Evolutionary conservation across 495 filamentous ascomycete genomes (phyloP), one percentile per base, ranked within the genome.

Genomic region (Aspergillus sclerotioniger): DNA sequence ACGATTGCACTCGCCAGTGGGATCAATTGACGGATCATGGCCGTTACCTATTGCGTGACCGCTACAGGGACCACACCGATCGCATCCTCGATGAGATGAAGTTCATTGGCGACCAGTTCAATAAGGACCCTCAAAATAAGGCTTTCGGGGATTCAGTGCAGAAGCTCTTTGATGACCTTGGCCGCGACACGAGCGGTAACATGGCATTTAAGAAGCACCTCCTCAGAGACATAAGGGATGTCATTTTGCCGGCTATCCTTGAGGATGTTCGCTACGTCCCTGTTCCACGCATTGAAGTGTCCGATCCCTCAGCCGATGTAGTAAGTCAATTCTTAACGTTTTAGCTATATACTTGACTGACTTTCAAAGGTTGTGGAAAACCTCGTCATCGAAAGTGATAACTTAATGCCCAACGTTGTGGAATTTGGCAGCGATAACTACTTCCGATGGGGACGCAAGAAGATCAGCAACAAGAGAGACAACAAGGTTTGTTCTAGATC

Each of bases 391-490:
- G 94, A 98, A 76, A 90, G 91, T 58, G 94, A 98, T 76, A 98
- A 98, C 74, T 83, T 98, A 62, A 90, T 94, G 82, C 94, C 94
- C 39, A 98, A 98, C 70, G 85, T 96, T 2, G 74, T 97, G 25
- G 95, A 98, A 66, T 84, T 98, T 64, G 85, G 85, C 47, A 90
- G 84, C 68, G 93, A 98, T 75, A 96, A 97, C 76, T 96, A 96
- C 78, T 92, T 91, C 83, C 87, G 90, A 59, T 97, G 89, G 83
- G 95, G 94, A 20, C 90, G 94, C 64, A 96, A 94, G 87, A 82
- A 80, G 57, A 78, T 87, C 50, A 81, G 83, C 70, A 96, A 81
- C 83, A 91, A 85, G 77, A 86, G 83, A 62, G 86, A 87, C 70
- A 91, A 96, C 72, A 87, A 89, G 63, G 77, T 91, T 41, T 87